Evolutionary conservation across 208 protist species (phyloP), one percentile per base, ranked within the genome.

Genomic region (Kentomonas sorsogonicus): DNA sequence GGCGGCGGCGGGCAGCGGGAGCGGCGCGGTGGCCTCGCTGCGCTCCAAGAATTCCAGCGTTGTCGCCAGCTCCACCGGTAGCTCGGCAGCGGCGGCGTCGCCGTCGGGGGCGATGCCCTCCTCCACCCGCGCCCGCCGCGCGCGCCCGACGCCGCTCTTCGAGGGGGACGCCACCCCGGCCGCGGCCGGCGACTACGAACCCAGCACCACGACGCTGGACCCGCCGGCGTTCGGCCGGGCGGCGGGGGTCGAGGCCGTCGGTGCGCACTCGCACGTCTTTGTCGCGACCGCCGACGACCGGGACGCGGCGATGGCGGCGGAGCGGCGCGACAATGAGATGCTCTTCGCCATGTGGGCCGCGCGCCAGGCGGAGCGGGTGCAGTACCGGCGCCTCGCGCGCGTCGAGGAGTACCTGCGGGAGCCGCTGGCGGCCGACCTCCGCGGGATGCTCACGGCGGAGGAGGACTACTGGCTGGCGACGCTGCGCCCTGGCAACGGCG

Each of bases 291-390:
- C 88, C 34, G 58, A 67, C 23, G 74, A 61, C 63, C 90, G 82
- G 82, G 70, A 74, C 2, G 31, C 61, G 3, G 30, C 43, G 46
- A 54, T 47, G 41, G 25, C 23, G 18, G 55, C 50, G 10, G 53
- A 44, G 15, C 27, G 22, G 46, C 38, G 44, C n/a, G 48, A 26
- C 15, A 38, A 20, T 13, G 23, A 33, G n/a, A 9, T 36, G 13
- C 40, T 93, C 34, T 86, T 90, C 34, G 58, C 64, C 23, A 74
- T 60, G 66, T 93, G 82, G 82, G 70, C 73, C 2, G 31, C 61
- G 3, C 76, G 86, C 16, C 71, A 82, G 53, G 56, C 68, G 13
- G 54, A 53, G 48, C 75, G 82, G 6, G 23, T 69, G 23, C 38
- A 62, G 1, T 44, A 74, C 9, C 48, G 61, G 11, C 58, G 75